Percentiles rank a stretch among this genome's conserved stretches.
phyloP scores from a whole-genome alignment of 306 rosid species.

The Malus sieversii region DNA sequence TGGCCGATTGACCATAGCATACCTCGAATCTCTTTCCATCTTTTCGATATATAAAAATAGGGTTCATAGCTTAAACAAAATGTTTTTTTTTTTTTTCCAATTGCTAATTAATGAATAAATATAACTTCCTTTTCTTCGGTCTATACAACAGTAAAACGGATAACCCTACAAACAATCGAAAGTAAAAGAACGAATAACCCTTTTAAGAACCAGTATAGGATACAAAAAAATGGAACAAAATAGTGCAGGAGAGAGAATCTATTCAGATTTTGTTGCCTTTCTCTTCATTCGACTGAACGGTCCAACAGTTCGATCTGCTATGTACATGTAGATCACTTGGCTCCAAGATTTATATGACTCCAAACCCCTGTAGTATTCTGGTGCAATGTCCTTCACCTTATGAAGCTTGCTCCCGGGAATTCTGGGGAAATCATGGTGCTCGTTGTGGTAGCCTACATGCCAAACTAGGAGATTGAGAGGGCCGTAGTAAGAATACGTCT shows the following conservation, averaged over 20 bases:
- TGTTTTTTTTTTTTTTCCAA: not conserved
- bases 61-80: not conserved
- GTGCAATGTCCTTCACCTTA: constrained; percentile 81
- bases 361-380: constrained; percentile 59
- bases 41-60: not conserved
- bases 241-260: constrained; percentile 19
- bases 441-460: constrained; percentile 88
- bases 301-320: constrained; percentile 76
- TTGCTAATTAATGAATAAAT: constrained; percentile 19
- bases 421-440: constrained; percentile 91
- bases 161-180: not conserved
- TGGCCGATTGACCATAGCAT: too few relatives aligned
- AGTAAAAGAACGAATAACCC: not conserved
- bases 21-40: not conserved
- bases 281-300: constrained; percentile 94
- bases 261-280: constrained; percentile 47
- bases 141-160: constrained; percentile 9
- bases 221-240: not conserved
- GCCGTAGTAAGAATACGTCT: constrained; percentile 90
- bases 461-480: constrained; percentile 80
- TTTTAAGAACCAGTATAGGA: constrained; percentile 2
- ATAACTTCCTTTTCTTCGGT: constrained; percentile 7
- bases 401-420: constrained; percentile 85
- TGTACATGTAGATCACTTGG: constrained; percentile 74
- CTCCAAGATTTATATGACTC: constrained; percentile 68